Percentiles rank a stretch among this genome's conserved stretches.
These are phyloP conservation scores for Chalciporus pseudorubinellus DNA, from an alignment of 768 basidiomycete species.

Conservation along the genomic window DNA sequence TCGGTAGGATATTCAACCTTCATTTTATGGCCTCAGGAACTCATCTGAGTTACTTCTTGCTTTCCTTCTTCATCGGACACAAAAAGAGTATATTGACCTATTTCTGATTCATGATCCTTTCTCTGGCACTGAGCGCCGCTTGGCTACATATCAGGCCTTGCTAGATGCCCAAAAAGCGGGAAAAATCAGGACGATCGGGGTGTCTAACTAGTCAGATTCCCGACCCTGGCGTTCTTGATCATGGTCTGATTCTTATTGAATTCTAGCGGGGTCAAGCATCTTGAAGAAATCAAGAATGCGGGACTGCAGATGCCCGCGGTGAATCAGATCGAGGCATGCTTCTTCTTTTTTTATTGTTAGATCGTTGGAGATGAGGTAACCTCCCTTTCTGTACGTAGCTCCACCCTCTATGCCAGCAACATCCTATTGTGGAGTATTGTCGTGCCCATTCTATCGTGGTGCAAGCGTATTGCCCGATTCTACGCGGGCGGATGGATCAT, in stretches of 20 bases:
- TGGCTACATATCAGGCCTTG: slow-evolving; percentile 72
- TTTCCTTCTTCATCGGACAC: background rate
- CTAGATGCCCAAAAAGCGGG: slow-evolving; percentile 59
- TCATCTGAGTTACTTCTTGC: background rate
- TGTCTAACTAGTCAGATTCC: slow-evolving; percentile 73
- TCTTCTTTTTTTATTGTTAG: background rate
- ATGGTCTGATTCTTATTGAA: background rate
- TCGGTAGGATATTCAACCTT: slow-evolving; percentile 42
- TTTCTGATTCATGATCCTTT: slow-evolving; percentile 77
- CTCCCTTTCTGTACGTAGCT: slow-evolving; percentile 41
- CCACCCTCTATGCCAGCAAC: slow-evolving; percentile 82
- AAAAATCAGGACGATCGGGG: slow-evolving; percentile 71
- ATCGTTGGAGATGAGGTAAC: slow-evolving; percentile 5
- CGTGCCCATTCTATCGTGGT: slow-evolving; percentile 55
- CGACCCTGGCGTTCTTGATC: too few species aligned
- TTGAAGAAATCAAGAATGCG: slow-evolving; percentile 67
- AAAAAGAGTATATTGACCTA: slow-evolving; percentile 62
- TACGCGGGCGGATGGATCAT: slow-evolving; percentile 56
- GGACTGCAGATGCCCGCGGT: slow-evolving; percentile 67
- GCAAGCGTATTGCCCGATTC: slow-evolving; percentile 75
- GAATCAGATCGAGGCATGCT: slow-evolving; percentile 76
- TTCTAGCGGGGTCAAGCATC: slow-evolving; percentile 64
- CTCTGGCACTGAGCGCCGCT: slow-evolving; percentile 58
- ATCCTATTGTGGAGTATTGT: slow-evolving; percentile 75
- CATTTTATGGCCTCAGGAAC: slow-evolving; percentile 3